Conservation (phyloP, 108 stramenopile species). For the Fragilaria crotonensis region DNA sequence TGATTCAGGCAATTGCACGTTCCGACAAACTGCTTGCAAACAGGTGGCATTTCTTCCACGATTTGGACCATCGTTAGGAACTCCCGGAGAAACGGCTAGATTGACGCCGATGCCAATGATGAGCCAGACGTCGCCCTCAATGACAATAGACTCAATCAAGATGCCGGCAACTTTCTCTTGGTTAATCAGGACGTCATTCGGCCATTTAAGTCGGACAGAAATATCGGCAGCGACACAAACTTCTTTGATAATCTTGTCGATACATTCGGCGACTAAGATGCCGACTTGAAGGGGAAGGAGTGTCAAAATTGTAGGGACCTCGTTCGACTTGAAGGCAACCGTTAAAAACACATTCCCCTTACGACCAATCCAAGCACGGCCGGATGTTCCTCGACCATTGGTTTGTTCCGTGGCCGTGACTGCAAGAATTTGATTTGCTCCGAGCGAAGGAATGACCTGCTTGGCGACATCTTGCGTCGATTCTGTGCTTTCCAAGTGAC, state of each 20-base stretch:
- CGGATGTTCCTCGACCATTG: constrained; percentile 45
- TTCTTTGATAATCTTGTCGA: constrained; percentile 6
- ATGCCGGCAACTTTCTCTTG: constrained; percentile 55
- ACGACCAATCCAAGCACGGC: constrained; percentile 41
- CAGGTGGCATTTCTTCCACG: constrained; percentile 61
- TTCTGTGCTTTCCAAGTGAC: constrained; percentile 10
- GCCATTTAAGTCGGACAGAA: constrained; percentile 83
- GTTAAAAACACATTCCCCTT: constrained; percentile 51
- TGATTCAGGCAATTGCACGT: not conserved
- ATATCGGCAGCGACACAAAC: not conserved
- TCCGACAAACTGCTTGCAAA: constrained; percentile 39
- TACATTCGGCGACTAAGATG: constrained; percentile 28
- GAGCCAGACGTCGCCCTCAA: constrained; percentile 51
- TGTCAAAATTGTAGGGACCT: constrained; percentile 32
- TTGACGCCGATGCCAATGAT: constrained; percentile 91
- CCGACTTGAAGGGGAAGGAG: constrained; percentile 48
- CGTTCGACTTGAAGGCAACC: constrained; percentile 25
- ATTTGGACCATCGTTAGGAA: constrained; percentile 42
- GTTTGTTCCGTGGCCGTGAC: constrained; percentile 38
- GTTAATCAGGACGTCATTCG: constrained; percentile 86
- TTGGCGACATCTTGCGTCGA: constrained; percentile 57
- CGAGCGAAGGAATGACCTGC: constrained; percentile 7
- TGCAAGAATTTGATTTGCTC: constrained; percentile 9
- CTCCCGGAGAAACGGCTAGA: constrained; percentile 71
- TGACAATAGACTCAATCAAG: constrained; percentile 57